phyloP scores from a whole-genome alignment of 805 yeast genomes.

The Kluyveromyces wickerhamii region DNA sequence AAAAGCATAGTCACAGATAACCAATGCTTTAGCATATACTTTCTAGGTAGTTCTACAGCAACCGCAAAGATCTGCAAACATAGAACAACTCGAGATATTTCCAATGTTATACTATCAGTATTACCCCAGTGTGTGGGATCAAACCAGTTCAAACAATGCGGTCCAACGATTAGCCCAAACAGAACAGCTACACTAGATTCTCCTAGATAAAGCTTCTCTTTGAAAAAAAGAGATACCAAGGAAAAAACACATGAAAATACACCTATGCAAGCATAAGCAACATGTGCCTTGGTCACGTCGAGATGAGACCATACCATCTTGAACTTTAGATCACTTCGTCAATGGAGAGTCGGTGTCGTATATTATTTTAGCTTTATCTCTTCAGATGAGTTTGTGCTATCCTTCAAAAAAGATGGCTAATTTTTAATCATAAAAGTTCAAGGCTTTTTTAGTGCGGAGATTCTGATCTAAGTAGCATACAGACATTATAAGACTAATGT shows the following conservation, averaged over 20 bases:
- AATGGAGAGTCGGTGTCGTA: too few species aligned
- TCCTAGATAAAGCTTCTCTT: constrained; percentile 78
- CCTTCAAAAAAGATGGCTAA: too few species aligned
- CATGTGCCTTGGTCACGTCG: constrained; percentile 57
- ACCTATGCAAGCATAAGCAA: constrained; percentile 83
- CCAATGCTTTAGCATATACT: constrained; percentile 83
- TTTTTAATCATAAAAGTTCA: too few species aligned
- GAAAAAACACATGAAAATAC: constrained; percentile 76
- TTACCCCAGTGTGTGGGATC: constrained; percentile 81
- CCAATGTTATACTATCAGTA: constrained; percentile 72
- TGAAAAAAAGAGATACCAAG: constrained; percentile 69
- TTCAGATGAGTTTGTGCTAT: too few species aligned
- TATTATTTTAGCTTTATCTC: too few species aligned
- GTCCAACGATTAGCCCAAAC: constrained; percentile 83
- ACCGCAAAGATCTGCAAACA: constrained; percentile 89
- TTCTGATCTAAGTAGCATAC: too few species aligned
- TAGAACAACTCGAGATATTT: constrained; percentile 71
- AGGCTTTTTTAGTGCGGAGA: too few species aligned
- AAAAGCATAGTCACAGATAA: constrained; percentile 62
- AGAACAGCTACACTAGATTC: constrained; percentile 87
- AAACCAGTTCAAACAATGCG: constrained; percentile 79
- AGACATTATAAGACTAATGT: too few species aligned
- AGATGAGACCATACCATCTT: constrained; percentile 29
- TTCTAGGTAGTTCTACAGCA: constrained; percentile 86
- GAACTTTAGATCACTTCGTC: too few species aligned